Conservation (phyloP, 495 filamentous ascomycete species). For the Cenococcum geophilum region DNA sequence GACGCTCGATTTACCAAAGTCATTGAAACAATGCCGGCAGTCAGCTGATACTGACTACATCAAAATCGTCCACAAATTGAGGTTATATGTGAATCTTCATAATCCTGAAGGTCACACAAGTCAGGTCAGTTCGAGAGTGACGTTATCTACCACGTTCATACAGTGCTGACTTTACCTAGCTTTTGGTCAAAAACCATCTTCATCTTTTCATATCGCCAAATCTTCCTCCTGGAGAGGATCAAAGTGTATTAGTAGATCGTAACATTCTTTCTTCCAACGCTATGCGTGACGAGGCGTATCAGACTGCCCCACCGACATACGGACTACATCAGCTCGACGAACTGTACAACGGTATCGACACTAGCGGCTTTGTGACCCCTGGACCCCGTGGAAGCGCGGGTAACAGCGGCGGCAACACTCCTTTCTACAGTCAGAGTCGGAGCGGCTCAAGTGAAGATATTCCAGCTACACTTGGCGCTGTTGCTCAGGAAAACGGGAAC, state of each 20-base stretch:
- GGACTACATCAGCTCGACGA: conserved; percentile 81
- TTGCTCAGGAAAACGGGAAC: conserved; percentile 38
- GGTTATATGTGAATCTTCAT: conserved; percentile 76
- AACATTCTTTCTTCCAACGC: conserved; percentile 39
- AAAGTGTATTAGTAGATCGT: conserved; percentile 54
- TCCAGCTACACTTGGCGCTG: conserved; percentile 49
- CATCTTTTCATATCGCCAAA: conserved; percentile 91
- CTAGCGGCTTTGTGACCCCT: conserved; percentile 69
- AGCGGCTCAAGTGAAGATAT: conserved; percentile 76
- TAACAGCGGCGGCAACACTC: conserved; percentile 67
- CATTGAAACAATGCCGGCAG: conserved; percentile 72
- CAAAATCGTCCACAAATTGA: conserved; percentile 80
- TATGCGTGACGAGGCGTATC: conserved; percentile 35
- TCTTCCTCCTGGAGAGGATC: conserved; percentile 73
- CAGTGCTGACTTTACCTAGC: not conserved
- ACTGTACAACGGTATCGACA: conserved; percentile 78
- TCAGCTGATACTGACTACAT: conserved; percentile 77
- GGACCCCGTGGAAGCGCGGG: conserved; percentile 26
- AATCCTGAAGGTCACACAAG: conserved; percentile 93
- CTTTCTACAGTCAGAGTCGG: conserved; percentile 67
- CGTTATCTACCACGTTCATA: not conserved
- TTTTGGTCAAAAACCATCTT: conserved; percentile 81
- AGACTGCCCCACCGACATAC: conserved; percentile 76
- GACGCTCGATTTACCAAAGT: conserved; percentile 66
- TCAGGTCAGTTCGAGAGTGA: conserved; percentile 42